These are phyloP conservation scores for Kockiozyma suomiensis DNA, from an alignment of 805 yeast species.

Conservation along the genomic window DNA sequence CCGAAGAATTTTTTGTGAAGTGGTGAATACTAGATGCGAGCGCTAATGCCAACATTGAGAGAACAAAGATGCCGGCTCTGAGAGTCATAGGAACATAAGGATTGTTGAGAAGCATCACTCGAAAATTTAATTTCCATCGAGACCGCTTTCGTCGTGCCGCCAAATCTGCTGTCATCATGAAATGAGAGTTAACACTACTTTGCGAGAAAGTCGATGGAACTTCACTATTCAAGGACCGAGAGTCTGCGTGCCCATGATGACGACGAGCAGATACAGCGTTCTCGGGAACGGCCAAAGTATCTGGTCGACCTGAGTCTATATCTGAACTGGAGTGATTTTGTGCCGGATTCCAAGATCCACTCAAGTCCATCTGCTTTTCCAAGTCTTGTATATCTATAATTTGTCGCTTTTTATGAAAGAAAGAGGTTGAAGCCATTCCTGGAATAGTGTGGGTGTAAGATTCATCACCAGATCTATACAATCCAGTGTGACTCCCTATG, in stretches of 20 bases:
- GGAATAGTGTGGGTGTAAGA: background rate
- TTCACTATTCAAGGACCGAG: background rate
- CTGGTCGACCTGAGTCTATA: background rate
- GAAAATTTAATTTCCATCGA: conserved; percentile 59
- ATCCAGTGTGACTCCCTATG: background rate
- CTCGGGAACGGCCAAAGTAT: conserved; percentile 10
- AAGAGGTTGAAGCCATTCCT: background rate
- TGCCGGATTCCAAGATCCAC: conserved; percentile 29
- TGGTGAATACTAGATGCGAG: conserved; percentile 64
- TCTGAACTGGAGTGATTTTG: conserved; percentile 17
- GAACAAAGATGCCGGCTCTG: conserved; percentile 59
- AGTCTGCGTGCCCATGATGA: background rate
- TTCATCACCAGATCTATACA: background rate
- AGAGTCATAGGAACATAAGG: conserved; percentile 81
- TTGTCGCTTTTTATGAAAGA: conserved; percentile 13
- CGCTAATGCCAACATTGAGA: conserved; percentile 70
- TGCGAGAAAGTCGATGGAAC: background rate
- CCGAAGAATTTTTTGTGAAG: conserved; percentile 22
- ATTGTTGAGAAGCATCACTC: conserved; percentile 64
- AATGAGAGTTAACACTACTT: conserved; percentile 20
- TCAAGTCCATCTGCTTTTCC: conserved; percentile 32
- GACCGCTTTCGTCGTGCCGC: conserved; percentile 11
- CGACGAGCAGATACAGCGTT: conserved; percentile 11
- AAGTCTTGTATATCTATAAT: conserved; percentile 24
- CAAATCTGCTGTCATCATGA: conserved; percentile 30